These are phyloP conservation scores for Calendula officinalis DNA, from an alignment of 129 eudicot species.

Conservation along the genomic window DNA sequence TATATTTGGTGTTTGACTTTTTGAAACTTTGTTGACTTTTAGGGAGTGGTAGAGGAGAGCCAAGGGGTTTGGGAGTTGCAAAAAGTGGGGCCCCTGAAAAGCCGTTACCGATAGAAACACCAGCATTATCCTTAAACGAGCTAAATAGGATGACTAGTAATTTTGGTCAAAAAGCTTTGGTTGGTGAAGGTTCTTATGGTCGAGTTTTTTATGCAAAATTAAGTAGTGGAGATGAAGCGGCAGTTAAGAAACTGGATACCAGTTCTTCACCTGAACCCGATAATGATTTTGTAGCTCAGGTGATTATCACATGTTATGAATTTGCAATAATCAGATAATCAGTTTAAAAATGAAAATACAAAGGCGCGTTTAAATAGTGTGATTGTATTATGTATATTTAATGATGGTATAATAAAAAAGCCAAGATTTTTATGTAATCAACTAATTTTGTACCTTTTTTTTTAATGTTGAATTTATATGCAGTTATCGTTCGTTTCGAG, in stretches of 20 bases:
- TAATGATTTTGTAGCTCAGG: conserved; percentile 74
- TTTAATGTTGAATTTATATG: conserved; percentile 9
- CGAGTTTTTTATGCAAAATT: conserved; percentile 70
- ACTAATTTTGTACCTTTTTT: conserved; percentile 19
- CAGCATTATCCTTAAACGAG: conserved; percentile 68
- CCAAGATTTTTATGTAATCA: not conserved
- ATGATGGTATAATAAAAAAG: not conserved
- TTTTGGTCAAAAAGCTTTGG: conserved; percentile 74
- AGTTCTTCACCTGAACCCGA: conserved; percentile 74
- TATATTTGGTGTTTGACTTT: not conserved
- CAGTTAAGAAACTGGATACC: conserved; percentile 80
- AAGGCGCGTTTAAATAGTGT: not conserved
- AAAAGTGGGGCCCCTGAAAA: conserved; percentile 64
- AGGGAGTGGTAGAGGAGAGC: conserved; percentile 82
- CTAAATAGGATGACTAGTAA: conserved; percentile 65
- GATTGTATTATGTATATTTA: not conserved
- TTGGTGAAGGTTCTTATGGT: conserved; percentile 96
- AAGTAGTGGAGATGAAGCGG: conserved; percentile 57
- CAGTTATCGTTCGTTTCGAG: conserved; percentile 82
- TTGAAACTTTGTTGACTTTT: conserved; percentile 12
- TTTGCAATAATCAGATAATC: not conserved
- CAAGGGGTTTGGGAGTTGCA: conserved; percentile 46
- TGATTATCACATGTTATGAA: not conserved
- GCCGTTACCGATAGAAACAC: conserved; percentile 70
- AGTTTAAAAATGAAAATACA: not conserved